Evolutionary conservation across 1,139 yeast species (phyloP), one percentile per base, ranked within the genome.

Genomic region (Zhuliangozyma parablackwelliae): DNA sequence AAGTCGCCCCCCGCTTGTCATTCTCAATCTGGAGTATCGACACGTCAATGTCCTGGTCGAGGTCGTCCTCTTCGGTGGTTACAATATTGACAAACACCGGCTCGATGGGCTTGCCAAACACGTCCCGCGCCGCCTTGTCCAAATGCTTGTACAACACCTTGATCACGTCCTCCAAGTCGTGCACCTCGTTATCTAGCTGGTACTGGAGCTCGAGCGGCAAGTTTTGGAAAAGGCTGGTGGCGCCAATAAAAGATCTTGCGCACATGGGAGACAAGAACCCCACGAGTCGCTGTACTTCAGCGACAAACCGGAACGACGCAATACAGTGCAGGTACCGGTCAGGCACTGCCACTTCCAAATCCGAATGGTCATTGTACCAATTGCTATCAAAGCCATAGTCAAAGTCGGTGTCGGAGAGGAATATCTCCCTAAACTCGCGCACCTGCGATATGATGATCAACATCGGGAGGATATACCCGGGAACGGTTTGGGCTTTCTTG

Each of bases 11-110:
- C 27, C 69, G 46, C 7, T 50, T 36, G 11, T 65, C 74, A n/a
- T 46, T 32, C 25, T 69, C 74, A 10, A 69, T 54, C 24, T 65
- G 67, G 29, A 69, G 49, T 5, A 59, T 51, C 7, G 52, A 48
- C 23, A 69, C 40, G 13, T 56, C 61, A 3, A 56, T 57, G 30
- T 59, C 65, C 5, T 42, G 45, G 5, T 41, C 47, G 24, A 29
- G 16, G 35, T 38, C 7, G 11, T 11, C 12, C 28, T n/a, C 28
- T 7, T 10, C 12, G 11, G 28, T 6, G 12, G 10, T 8, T 9
- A 23, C 24, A 23, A 9, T 7, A 9, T 23, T 34, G 32, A 10
- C 37, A 11, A 26, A 26, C 10, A 26, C 10, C 28, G 12, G 12
- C 11, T 26, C 31, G 3, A 32, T 21, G 6, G 42, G 41, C 16